Conservation (phyloP, 305 asterid genomes). For the Rubia balearica region DNA sequence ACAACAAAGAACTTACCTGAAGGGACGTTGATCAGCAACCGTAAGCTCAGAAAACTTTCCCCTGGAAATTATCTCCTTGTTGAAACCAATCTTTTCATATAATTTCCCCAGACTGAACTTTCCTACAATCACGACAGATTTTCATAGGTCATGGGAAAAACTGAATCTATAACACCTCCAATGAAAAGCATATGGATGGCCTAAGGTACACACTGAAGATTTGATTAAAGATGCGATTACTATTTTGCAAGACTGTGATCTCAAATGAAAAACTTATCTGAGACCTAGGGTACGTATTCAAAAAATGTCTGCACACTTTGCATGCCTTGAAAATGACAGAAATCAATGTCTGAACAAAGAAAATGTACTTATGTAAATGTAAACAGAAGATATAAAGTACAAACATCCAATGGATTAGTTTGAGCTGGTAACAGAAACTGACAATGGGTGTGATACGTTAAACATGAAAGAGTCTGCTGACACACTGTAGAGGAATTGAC, state of each 20-base stretch:
- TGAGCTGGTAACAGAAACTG: not conserved
- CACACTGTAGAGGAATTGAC: not conserved
- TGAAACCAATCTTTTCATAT: slow-evolving; percentile 79
- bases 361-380: not conserved
- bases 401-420: not conserved
- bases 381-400: not conserved
- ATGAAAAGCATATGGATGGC: no score
- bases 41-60: slow-evolving; percentile 81
- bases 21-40: slow-evolving; percentile 82
- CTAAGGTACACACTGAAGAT: not conserved
- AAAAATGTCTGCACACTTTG: not conserved
- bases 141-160: not conserved
- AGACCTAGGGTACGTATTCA: not conserved
- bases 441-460: not conserved
- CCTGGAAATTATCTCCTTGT: slow-evolving; percentile 76
- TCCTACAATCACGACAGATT: slow-evolving; percentile 38
- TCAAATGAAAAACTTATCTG: not conserved
- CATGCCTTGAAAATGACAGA: slow-evolving; percentile 1
- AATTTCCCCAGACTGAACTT: slow-evolving; percentile 72
- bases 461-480: not conserved
- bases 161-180: not conserved
- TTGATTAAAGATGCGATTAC: not conserved
- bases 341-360: not conserved
- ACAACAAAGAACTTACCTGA: slow-evolving; percentile 42
- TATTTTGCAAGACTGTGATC: not conserved